Evolutionary conservation across 495 filamentous ascomycete genomes (phyloP), one percentile per base, ranked within the genome.

Genomic region (Aspergillus leporis): DNA sequence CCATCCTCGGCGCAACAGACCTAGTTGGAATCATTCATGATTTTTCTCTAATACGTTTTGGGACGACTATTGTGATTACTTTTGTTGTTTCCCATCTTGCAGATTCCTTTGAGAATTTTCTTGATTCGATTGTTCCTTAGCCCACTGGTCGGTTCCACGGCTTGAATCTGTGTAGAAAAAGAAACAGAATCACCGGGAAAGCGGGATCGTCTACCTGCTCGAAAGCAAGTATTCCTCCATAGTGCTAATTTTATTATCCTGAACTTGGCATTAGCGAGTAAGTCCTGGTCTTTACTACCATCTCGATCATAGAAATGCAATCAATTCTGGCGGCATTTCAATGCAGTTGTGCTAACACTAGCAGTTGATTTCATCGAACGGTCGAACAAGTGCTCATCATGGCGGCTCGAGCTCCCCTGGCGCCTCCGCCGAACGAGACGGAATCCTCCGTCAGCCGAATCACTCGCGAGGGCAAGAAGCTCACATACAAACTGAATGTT

Each of bases 401-500:
- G 70, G 69, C 74, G 21, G 51, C 64, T 12, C 66, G 72, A 73
- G 58, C 68, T 58, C 59, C 66, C 22, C 59, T 69, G 30, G 64
- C 76, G 65, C 64, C 71, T 38, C 75, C 73, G 41, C 60, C 70
- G 23, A 87, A 88, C 61, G 85, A 91, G 74, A 87, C 82, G 18
- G 74, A 75, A 53, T 79, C 80, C 65, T 74, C 73, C 46, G 75
- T 80, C 64, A 85, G 81, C 53, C 85, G 93, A 40, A 74, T 85
- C 28, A 95, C 92, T 31, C 89, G 85, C 60, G 87, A 92, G 60
- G 92, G 91, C 53, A 88, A 88, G 66, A 85, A 83, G 54, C 79
- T 98, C 59, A 91, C 86, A 56, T 98, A 98, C 69, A 80, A 82
- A 63, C 70, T 97, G 74, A 87, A 81, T 61, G 91, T 98, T 49